Conservation (phyloP, 345 rosid species). For the Salix exigua region DNA sequence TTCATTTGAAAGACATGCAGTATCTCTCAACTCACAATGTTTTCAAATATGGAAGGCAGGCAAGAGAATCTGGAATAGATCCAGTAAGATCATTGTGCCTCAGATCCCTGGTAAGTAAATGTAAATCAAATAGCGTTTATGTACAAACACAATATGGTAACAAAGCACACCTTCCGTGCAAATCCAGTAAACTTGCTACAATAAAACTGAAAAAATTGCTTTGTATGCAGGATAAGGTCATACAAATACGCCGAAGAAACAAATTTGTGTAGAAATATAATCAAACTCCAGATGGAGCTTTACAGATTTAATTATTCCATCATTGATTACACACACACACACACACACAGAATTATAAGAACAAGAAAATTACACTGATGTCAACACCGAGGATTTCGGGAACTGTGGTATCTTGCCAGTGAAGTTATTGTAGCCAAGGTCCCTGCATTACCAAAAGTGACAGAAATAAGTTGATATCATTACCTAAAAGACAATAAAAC, state of each 20-base stretch:
- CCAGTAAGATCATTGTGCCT: slow-evolving; percentile 44
- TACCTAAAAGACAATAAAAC: not conserved
- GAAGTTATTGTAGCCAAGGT: slow-evolving; percentile 55
- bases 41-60: slow-evolving; percentile 31
- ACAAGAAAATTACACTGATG: slow-evolving; percentile 47
- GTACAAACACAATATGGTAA: not conserved
- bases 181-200: not conserved
- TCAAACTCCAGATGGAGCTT: not conserved
- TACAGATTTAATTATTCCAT: not conserved
- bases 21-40: slow-evolving; percentile 34
- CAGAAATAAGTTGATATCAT: not conserved
- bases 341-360: not conserved
- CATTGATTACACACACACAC: no score
- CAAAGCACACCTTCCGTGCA: not conserved
- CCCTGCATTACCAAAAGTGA: slow-evolving; percentile 26
- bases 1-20: not conserved
- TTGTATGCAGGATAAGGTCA: not conserved
- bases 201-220: not conserved
- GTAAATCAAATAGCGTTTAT: not conserved
- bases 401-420: slow-evolving; percentile 39
- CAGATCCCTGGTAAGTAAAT: slow-evolving; percentile 44
- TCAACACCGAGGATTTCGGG: slow-evolving; percentile 35
- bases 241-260: not conserved
- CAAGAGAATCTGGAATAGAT: slow-evolving; percentile 30
- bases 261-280: not conserved